Conservation (phyloP, 495 filamentous ascomycete species). For the Bathelium albidoporum region DNA sequence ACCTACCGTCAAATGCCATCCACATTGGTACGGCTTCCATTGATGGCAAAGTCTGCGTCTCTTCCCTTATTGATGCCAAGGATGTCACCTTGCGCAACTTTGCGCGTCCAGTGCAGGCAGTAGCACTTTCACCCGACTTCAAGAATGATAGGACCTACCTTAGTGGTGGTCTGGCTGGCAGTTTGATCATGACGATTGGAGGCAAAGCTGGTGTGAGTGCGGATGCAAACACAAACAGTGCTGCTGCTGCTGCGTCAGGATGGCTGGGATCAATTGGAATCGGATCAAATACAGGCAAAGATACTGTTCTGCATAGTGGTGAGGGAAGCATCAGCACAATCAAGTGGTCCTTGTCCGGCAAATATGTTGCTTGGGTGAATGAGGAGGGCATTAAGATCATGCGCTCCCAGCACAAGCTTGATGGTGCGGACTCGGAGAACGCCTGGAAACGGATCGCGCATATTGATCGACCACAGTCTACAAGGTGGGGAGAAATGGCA, state of each 20-base stretch:
- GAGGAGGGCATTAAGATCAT: constrained; percentile 97
- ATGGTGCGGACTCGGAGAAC: constrained; percentile 62
- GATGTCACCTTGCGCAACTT: constrained; percentile 90
- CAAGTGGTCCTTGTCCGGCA: constrained; percentile 83
- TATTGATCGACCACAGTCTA: constrained; percentile 67
- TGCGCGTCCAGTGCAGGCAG: constrained; percentile 78
- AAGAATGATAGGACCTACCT: constrained; percentile 77
- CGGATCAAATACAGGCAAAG: constrained; percentile 66
- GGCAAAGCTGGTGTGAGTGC: constrained; percentile 67
- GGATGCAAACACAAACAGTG: constrained; percentile 68
- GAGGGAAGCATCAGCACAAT: constrained; percentile 86
- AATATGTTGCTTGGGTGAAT: constrained; percentile 88
- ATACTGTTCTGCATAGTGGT: constrained; percentile 80
- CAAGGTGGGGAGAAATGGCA: constrained; percentile 88
- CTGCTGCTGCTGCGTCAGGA: constrained; percentile 75
- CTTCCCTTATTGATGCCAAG: constrained; percentile 63
- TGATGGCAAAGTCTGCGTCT: constrained; percentile 87
- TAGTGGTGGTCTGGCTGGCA: constrained; percentile 82
- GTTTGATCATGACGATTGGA: constrained; percentile 77
- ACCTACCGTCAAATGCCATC: constrained; percentile 72
- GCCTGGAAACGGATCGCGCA: constrained; percentile 96
- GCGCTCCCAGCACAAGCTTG: constrained; percentile 76
- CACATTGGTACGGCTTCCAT: constrained; percentile 89
- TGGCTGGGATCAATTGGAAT: constrained; percentile 84
- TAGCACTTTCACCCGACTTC: constrained; percentile 86